Base-by-base conservation (phyloP, 805 yeast genomes). In the Ogataea trehaloabstinens region DNA sequence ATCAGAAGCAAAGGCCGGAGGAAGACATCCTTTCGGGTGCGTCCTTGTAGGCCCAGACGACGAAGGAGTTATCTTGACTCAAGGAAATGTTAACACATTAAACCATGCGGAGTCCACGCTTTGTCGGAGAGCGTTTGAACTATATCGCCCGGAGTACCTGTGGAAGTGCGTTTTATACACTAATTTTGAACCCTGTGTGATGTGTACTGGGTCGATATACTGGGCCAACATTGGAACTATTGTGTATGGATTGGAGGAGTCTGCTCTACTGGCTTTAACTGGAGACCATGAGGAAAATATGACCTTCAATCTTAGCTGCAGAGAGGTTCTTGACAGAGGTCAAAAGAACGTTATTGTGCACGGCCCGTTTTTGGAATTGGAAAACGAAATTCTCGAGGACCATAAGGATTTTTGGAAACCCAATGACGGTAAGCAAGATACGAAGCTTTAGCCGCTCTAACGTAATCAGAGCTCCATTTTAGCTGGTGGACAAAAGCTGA, bases 141-240 rank as follows among this genome's bases (percentile, higher is more conserved):
- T 33, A 32, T 51, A 36, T 27, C 21, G 53, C 6, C 52, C 53
- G 6, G 56, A 44, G 2, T 53, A 30, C 32, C 44, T 58, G 1
- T 58, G 61, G 61, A 22, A 41, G 27, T 58, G 63, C 37, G 53
- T 61, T 4, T 41, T 58, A 13, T 56, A 55, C 34, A 55, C 63
- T 6, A 58, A 49, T 31, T 57, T 58, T 33, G 63, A 58, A 43
- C 61, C 63, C 3, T 58, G 63, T 34, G 44, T 47, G 17, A 58
- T 58, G 61, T 56, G 63, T 39, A 47, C 57, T 10, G 63, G 61
- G 3, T 47, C 61, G 2, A 42, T 53, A 15, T 57, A 57, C 34
- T 56, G 62, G 62, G 36, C 49, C 19, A 57, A 57, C 30, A 49
- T 56, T 2, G 63, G 63, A 2, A 42, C 58, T 18, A 42, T 58